These are phyloP conservation scores for Solanum pinnatisectum DNA, from an alignment of 257 asterid genomes.

Conservation along the genomic window DNA sequence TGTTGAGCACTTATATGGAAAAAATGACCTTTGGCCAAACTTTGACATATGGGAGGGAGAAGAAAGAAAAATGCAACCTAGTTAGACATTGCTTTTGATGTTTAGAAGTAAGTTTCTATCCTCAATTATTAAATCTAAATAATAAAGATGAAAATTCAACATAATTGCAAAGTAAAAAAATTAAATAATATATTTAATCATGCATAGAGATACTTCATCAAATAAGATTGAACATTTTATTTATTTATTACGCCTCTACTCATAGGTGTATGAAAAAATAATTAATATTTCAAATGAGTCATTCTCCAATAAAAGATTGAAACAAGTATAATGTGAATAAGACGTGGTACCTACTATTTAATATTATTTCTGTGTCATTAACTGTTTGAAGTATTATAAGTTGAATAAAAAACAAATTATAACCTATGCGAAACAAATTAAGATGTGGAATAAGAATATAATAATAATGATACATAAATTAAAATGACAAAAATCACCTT, in stretches of 20 bases:
- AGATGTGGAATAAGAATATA: background rate
- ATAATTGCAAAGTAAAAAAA: background rate
- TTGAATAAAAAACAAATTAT: background rate
- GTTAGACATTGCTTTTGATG: background rate
- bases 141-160: background rate
- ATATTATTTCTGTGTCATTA: background rate
- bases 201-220: background rate
- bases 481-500: background rate
- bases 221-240: background rate
- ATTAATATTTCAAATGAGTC: background rate
- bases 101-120: background rate
- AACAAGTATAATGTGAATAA: background rate
- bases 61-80: background rate
- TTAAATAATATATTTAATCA: background rate
- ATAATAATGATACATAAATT: background rate
- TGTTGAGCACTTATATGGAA: background rate
- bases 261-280: background rate
- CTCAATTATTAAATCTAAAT: background rate
- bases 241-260: background rate
- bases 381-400: background rate
- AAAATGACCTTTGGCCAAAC: background rate
- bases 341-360: background rate
- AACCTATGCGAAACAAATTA: background rate
- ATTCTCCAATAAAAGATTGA: background rate
- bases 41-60: background rate